Percentiles rank a stretch among this genome's conserved stretches.
These are phyloP conservation scores for barrel medic (Medicago truncatula) DNA, from an alignment of 306 rosid species.

Conservation along the genomic window MtrunA17r5.0-ANR NC_053044.1:46277001-46277500, in stretches of 20 bases:
- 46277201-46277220: conserved; percentile 75
- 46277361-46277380: conserved; percentile 74
- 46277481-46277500: conserved; percentile 67
- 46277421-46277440: conserved; percentile 67
- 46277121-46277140: conserved; percentile 62
- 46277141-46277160: conserved; percentile 81
- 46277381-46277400: conserved; percentile 61
- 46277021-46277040: conserved; percentile 37
- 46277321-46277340: conserved; percentile 67
- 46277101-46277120: conserved; percentile 71
- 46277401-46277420: conserved; percentile 62
- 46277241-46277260: conserved; percentile 67
- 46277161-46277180: conserved; percentile 54
- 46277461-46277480: conserved; percentile 61
- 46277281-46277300: conserved; percentile 71
- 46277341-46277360: conserved; percentile 68
- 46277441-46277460: conserved; percentile 65
- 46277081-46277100: conserved; percentile 58
- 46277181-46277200: conserved; percentile 63
- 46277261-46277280: conserved; percentile 72
- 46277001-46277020: conserved; percentile 41
- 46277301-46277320: conserved; percentile 65
- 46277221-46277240: conserved; percentile 66
- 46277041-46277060: conserved; percentile 63
- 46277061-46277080: conserved; percentile 71